Evolutionary conservation across 2,329 filamentous ascomycete species (phyloP).

Genomic region (Myriosclerotinia curreyana): DNA sequence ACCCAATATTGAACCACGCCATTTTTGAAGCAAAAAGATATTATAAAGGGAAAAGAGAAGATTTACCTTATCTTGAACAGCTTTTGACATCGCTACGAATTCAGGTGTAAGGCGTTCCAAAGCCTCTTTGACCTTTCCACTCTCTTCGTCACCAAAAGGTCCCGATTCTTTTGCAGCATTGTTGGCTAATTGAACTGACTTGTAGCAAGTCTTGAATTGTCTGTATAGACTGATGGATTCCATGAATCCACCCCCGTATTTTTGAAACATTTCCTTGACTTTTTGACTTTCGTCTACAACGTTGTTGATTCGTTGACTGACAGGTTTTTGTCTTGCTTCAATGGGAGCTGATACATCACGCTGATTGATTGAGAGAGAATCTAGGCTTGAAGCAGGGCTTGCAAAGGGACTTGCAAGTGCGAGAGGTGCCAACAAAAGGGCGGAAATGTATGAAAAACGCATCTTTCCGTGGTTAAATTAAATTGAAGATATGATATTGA

Average conservation of each 20-base stretch:
- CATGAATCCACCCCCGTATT: neutral
- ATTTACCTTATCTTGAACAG: neutral
- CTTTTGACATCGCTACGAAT: neutral
- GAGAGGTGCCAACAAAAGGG: constrained; percentile 9
- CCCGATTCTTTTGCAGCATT: neutral
- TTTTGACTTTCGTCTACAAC: neutral
- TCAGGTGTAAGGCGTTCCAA: neutral
- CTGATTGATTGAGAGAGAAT: neutral
- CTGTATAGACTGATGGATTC: neutral
- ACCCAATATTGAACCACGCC: neutral
- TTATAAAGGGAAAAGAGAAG: too few species aligned
- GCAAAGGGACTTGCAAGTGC: neutral
- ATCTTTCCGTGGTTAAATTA: neutral
- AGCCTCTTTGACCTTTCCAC: neutral
- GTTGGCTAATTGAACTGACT: neutral
- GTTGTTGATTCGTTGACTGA: neutral
- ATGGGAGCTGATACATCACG: neutral
- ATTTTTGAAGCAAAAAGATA: neutral
- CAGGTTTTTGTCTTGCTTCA: neutral
- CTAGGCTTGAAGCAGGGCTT: neutral
- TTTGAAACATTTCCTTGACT: neutral
- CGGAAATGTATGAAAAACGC: neutral
- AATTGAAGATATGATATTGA: neutral
- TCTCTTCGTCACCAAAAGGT: neutral
- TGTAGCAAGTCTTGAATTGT: neutral